Conservation (phyloP, 139 green algal genomes). For the Zygnema cylindricum region DNA sequence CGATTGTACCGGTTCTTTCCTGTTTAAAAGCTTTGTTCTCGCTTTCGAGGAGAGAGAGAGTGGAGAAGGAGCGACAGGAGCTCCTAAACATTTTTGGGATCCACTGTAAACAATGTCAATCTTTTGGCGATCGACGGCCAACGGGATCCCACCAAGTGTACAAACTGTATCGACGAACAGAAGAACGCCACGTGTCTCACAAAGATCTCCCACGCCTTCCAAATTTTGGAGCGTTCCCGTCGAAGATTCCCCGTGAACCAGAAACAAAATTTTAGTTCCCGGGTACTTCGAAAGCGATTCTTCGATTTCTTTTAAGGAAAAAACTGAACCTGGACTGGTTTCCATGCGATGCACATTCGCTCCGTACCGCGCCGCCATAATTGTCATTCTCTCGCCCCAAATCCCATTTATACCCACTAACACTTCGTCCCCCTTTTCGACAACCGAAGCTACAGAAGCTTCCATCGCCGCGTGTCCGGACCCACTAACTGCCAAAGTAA, state of each 20-base stretch:
- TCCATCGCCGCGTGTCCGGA: slow-evolving; percentile 94
- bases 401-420: slow-evolving; percentile 74
- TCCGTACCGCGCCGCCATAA: slow-evolving; percentile 83
- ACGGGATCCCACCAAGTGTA: slow-evolving; percentile 83
- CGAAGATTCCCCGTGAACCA: slow-evolving; percentile 80
- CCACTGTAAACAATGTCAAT: slow-evolving; percentile 46
- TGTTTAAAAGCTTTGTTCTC: slow-evolving; percentile 47
- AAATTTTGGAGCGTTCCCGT: slow-evolving; percentile 76
- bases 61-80: slow-evolving; percentile 63
- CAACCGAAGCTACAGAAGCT: slow-evolving; percentile 81
- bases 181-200: slow-evolving; percentile 74
- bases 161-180: slow-evolving; percentile 94
- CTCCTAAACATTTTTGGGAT: slow-evolving; percentile 88
- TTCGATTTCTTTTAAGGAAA: slow-evolving; percentile 66
- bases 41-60: slow-evolving; percentile 58
- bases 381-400: slow-evolving; percentile 86
- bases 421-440: slow-evolving; percentile 86
- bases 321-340: slow-evolving; percentile 73
- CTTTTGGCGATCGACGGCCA: slow-evolving; percentile 62
- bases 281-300: slow-evolving; percentile 43
- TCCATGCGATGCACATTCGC: slow-evolving; percentile 81
- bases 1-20: slow-evolving; percentile 28
- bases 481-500: slow-evolving; percentile 83
- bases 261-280: slow-evolving; percentile 48
- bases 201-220: slow-evolving; percentile 82